phyloP scores from a whole-genome alignment of 805 yeast species.

The Ogataea trehalophila region DNA sequence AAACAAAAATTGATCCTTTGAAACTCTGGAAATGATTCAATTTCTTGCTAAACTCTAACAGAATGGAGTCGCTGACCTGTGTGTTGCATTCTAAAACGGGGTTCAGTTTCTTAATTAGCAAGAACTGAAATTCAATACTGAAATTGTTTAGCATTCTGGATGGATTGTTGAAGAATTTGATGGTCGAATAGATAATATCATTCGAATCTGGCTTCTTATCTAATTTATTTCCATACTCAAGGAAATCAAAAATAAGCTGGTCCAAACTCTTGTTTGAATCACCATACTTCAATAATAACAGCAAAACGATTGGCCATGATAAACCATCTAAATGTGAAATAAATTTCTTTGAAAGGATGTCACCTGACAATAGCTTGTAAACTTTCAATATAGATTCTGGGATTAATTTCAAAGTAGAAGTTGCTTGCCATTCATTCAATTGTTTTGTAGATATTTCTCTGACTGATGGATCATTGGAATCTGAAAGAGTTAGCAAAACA shows the following conservation, averaged over 20 bases:
- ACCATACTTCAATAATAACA: constrained; percentile 61
- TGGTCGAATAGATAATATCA: constrained; percentile 11
- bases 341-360: constrained; percentile 27
- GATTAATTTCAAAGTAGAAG: constrained; percentile 37
- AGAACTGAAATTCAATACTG: constrained; percentile 20
- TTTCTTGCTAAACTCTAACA: constrained; percentile 42
- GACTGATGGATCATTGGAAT: constrained; percentile 62
- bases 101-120: constrained; percentile 24
- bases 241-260: constrained; percentile 28
- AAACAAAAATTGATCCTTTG: constrained; percentile 59
- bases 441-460: constrained; percentile 54
- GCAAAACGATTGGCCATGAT: constrained; percentile 64
- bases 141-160: constrained; percentile 8
- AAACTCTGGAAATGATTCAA: constrained; percentile 43
- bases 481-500: constrained; percentile 60
- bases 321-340: constrained; percentile 39
- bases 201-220: constrained; percentile 6
- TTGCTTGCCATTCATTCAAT: constrained; percentile 58
- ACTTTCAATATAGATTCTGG: constrained; percentile 54
- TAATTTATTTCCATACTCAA: constrained; percentile 6
- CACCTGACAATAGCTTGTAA: constrained; percentile 60
- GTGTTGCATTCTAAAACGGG: constrained; percentile 11
- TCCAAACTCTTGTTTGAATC: constrained; percentile 35
- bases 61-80: constrained; percentile 14
- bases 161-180: constrained; percentile 12